Percentiles rank a stretch among this genome's conserved stretches.
Conservation (phyloP, 2,329 filamentous ascomycete species). For the Ceratocystis variospora region DNA sequence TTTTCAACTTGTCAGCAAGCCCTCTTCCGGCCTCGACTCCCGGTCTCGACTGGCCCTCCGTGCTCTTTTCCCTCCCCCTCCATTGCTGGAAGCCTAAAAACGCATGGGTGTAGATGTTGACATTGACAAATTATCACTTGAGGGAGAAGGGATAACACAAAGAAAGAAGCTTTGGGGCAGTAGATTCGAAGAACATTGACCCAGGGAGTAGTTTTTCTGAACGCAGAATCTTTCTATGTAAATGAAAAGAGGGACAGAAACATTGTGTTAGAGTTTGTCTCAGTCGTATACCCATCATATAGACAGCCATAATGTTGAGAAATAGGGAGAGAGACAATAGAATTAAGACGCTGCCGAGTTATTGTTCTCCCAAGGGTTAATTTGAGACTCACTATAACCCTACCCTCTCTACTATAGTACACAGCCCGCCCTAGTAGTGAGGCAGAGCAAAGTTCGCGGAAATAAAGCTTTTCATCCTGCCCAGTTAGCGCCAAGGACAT, state of each 20-base stretch:
- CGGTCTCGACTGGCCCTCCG: neutral
- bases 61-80: neutral
- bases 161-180: neutral
- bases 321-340: neutral
- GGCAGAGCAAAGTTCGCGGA: no score
- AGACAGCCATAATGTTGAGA: neutral
- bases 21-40: neutral
- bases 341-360: neutral
- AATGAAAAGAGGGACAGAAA: neutral
- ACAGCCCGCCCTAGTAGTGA: no score
- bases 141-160: neutral
- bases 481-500: neutral
- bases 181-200: neutral
- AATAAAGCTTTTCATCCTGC: no score
- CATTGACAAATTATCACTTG: neutral
- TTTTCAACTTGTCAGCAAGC: neutral
- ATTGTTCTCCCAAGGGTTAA: neutral
- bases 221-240: neutral
- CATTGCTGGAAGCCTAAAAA: neutral
- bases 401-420: neutral
- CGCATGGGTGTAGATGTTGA: neutral
- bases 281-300: neutral
- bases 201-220: neutral
- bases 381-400: neutral
- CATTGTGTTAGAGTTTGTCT: neutral